phyloP scores from a whole-genome alignment of 129 eudicot species.

The Arctium lappa region DNA sequence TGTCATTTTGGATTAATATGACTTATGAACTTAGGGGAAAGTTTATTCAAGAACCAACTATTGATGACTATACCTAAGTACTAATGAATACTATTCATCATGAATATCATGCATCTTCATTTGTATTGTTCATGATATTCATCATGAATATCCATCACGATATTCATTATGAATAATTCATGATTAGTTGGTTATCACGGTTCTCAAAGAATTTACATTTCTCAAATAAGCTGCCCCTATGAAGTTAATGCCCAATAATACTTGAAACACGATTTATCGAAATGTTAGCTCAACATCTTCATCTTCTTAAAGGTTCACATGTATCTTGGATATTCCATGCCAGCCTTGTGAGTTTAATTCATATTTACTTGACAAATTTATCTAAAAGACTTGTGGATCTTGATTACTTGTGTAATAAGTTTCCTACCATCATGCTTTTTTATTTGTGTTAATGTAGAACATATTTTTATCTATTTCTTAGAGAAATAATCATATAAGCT shows the following conservation, averaged over 20 bases:
- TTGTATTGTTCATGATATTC: background rate
- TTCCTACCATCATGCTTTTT: background rate
- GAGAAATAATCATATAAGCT: background rate
- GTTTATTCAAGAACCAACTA: background rate
- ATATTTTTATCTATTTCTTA: background rate
- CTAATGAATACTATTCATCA: background rate
- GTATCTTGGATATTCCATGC: too few relatives aligned
- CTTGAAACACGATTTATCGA: background rate
- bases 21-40: background rate
- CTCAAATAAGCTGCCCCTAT: background rate
- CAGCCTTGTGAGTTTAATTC: too few relatives aligned
- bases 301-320: background rate
- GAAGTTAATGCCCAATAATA: background rate
- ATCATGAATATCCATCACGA: background rate
- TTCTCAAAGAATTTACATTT: too few relatives aligned
- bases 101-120: background rate
- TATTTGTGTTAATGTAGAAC: background rate
- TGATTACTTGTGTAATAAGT: background rate
- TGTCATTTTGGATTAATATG: background rate
- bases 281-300: constrained; percentile 8
- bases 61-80: background rate
- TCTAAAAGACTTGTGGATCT: too few relatives aligned
- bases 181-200: background rate
- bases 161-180: background rate
- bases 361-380: too few relatives aligned